phyloP scores from a whole-genome alignment of 2,329 filamentous ascomycete genomes.

The Apiospora marii region DNA sequence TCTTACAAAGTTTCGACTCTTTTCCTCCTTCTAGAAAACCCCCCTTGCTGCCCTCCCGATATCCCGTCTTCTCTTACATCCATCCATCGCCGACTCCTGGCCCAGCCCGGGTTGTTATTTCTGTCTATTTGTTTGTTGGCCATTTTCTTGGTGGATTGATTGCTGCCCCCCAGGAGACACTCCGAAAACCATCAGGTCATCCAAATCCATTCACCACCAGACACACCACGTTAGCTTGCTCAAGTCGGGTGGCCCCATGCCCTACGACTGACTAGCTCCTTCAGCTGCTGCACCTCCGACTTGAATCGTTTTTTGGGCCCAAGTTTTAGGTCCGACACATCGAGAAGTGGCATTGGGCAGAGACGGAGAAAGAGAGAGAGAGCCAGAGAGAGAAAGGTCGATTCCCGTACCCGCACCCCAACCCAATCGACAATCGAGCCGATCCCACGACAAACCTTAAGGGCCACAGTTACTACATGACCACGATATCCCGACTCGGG shows the following conservation, averaged over 20 bases:
- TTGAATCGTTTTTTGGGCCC: neutral
- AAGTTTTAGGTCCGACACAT: conserved; percentile 7
- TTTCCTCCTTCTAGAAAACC: conserved; percentile 9
- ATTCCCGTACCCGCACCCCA: neutral
- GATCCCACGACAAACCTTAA: neutral
- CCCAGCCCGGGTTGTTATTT: neutral
- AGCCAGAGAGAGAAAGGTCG: neutral
- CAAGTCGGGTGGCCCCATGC: conserved; percentile 18
- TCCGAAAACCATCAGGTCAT: conserved; percentile 6
- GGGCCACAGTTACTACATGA: conserved; percentile 10
- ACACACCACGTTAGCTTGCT: neutral
- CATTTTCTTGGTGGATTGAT: neutral
- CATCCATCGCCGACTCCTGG: conserved; percentile 2
- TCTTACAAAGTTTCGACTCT: conserved; percentile 7
- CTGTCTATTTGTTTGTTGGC: neutral
- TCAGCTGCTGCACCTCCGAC: conserved; percentile 16
- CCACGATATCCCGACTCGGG: neutral
- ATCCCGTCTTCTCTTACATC: neutral
- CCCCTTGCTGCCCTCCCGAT: neutral
- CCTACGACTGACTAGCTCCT: conserved; percentile 16
- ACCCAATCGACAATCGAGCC: neutral
- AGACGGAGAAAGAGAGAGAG: neutral
- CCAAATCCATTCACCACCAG: neutral
- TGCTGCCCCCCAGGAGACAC: neutral
- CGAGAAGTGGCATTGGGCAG: conserved; percentile 6